A percentile compares a stretch with the other conserved stretches of the same genome.
Evolutionary conservation across 1,284 basidiomycete species (phyloP).

Genomic region (Ceratobasidium sp.): DNA sequence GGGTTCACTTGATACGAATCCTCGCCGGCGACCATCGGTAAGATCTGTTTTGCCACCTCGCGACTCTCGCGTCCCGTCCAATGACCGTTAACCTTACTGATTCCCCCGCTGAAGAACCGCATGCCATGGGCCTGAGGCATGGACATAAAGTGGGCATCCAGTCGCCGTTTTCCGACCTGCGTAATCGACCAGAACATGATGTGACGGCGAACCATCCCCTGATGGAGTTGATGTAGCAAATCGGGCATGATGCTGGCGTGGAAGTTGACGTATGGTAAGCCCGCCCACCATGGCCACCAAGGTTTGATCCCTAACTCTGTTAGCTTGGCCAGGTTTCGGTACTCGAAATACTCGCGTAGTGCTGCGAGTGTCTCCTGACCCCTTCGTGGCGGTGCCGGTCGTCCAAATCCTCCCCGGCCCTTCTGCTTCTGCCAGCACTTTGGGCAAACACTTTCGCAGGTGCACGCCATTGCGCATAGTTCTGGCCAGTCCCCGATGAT

Average conservation of each 20-base stretch:
- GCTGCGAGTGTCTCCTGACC: background rate
- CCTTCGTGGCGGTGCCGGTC: background rate
- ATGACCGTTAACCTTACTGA: conserved; percentile 48
- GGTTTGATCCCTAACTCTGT: background rate
- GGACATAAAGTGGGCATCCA: conserved; percentile 33
- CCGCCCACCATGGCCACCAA: conserved; percentile 49
- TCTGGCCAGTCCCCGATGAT: conserved; percentile 48
- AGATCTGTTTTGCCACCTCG: conserved; percentile 51
- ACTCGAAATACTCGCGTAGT: background rate
- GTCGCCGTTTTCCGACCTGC: background rate
- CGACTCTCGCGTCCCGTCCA: conserved; percentile 52
- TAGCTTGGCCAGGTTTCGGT: background rate
- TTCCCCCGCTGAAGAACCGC: conserved; percentile 35
- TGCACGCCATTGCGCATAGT: conserved; percentile 45
- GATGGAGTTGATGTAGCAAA: conserved; percentile 53
- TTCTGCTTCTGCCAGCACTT: background rate
- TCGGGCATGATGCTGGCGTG: conserved; percentile 50
- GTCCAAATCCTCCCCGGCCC: conserved; percentile 10
- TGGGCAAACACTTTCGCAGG: conserved; percentile 8
- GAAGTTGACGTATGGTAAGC: conserved; percentile 49
- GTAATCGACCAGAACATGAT: conserved; percentile 44
- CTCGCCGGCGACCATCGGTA: conserved; percentile 16
- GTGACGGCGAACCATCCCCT: conserved; percentile 52
- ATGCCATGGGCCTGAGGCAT: conserved; percentile 17
- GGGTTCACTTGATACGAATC: background rate